Percentiles rank a stretch among this genome's conserved stretches.
phyloP scores from a whole-genome alignment of 805 yeast species.

The Yamadazyma endophytica region DNA sequence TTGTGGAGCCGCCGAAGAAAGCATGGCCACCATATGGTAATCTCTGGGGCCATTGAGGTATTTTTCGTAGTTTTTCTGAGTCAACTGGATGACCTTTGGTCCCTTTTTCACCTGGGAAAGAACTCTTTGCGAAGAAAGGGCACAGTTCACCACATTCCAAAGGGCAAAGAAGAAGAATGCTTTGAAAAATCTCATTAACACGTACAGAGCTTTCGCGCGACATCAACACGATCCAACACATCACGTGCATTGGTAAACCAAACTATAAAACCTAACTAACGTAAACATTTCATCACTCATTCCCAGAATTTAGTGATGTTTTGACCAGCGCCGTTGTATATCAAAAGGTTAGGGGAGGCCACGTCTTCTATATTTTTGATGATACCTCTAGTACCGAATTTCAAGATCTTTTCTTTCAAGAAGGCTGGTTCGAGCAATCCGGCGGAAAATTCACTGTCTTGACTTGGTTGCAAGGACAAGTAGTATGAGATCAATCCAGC shows the following conservation, averaged over 20 bases:
- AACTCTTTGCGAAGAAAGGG: background rate
- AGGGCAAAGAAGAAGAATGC: background rate
- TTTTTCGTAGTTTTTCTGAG: slow-evolving; percentile 56
- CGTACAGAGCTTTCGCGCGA: background rate
- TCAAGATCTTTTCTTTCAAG: slow-evolving; percentile 50
- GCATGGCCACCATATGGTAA: slow-evolving; percentile 56
- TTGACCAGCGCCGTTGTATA: slow-evolving; percentile 59
- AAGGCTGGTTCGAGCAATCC: slow-evolving; percentile 47
- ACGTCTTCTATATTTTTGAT: slow-evolving; percentile 40
- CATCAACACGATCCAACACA: background rate
- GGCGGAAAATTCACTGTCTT: slow-evolving; percentile 44
- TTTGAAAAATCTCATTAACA: background rate
- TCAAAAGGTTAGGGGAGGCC: slow-evolving; percentile 58
- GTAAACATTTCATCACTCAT: no score
- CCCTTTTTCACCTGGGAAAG: background rate
- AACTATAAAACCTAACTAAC: no score
- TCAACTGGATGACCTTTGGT: slow-evolving; percentile 31
- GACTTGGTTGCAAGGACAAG: slow-evolving; percentile 51
- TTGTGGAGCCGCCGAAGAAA: slow-evolving; percentile 71
- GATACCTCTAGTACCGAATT: slow-evolving; percentile 47
- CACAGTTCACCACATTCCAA: background rate
- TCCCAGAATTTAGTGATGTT: slow-evolving; percentile 51
- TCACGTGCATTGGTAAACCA: background rate
- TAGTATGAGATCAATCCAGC: slow-evolving; percentile 54
- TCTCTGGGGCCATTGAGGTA: slow-evolving; percentile 65